Evolutionary conservation across 345 rosid species (phyloP), one percentile per base, ranked within the genome.

Genomic region (Citrus reticulata): DNA sequence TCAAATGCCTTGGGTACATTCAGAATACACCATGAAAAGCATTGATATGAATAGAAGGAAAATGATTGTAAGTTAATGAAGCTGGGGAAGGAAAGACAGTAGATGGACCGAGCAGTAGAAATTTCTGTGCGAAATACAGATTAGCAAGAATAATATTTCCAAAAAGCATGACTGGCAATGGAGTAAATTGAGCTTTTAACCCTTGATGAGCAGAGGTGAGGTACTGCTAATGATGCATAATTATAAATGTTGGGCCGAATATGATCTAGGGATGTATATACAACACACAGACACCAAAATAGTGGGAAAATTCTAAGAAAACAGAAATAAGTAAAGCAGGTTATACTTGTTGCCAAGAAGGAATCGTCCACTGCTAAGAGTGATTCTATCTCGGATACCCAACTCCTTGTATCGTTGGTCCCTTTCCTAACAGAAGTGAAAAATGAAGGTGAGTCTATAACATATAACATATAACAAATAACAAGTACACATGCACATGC

Each of bases 321-420:
- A 70, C 68, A n/a, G 76, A 57, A 13, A 68, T 24, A 34, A 63
- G 61, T 17, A 79, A 13, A 82, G 70, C 2, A 13, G 55, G 83
- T 9, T 83, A 54, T 92, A 96, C 99, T 88, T 96, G 93, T 93
- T 96, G 76, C 97, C 97, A 63, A 96, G 87, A 80, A 96, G 90
- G 78, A 93, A 96, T 16, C 98, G 97, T 25, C 98, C 98, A 65
- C 98, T 93, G 86, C 97, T 91, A 32, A 94, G 93, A 2, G 97
- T 96, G 80, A 96, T 94, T 85, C 93, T 86, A 79, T 96, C 99
- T 88, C 97, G 89, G 88, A 96, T 90, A 61, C 99, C 99, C 84
- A 96, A 83, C 75, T 96, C 98, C 88, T 94, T 96, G 90, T 93
- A 87, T 82, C 98, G 87, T 81, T 94, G 99, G 81, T 96, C 99